Evolutionary conservation across 2,329 filamentous ascomycete genomes (phyloP).

Genomic region (Penicillium sp.): DNA sequence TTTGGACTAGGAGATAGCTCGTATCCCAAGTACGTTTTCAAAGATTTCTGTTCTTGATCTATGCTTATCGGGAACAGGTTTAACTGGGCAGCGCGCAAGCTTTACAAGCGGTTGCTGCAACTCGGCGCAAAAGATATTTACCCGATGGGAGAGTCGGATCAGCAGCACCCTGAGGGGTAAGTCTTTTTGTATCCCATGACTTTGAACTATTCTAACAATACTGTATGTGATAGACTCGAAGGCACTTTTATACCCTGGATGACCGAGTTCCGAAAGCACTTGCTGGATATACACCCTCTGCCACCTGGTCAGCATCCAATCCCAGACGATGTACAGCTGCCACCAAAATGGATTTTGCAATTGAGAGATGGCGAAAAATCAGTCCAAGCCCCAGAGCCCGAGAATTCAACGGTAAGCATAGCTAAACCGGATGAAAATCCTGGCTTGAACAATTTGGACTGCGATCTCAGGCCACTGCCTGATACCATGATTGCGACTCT

Average conservation of each 20-base stretch:
- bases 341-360: conserved; percentile 67
- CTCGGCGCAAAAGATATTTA: conserved; percentile 77
- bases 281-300: conserved; percentile 68
- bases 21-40: conserved; percentile 70
- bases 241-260: conserved; percentile 79
- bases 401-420: conserved; percentile 1
- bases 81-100: conserved; percentile 88
- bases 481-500: conserved; percentile 59
- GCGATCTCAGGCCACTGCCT: conserved; percentile 58
- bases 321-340: conserved; percentile 68
- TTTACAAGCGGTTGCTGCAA: conserved; percentile 79
- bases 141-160: conserved; percentile 81
- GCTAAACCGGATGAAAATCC: conserved; percentile 17
- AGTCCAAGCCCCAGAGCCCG: not conserved
- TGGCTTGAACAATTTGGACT: conserved; percentile 31
- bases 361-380: conserved; percentile 3
- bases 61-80: conserved; percentile 55
- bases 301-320: conserved; percentile 67
- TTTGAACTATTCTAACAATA: not conserved
- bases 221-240: conserved; percentile 61
- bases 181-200: conserved; percentile 27
- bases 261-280: conserved; percentile 61
- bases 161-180: conserved; percentile 88
- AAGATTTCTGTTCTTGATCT: not conserved
- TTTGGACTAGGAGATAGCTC: conserved; percentile 95